Evolutionary conservation across 495 filamentous ascomycete genomes (phyloP).

Genomic region (Aspergillus hancockii): DNA sequence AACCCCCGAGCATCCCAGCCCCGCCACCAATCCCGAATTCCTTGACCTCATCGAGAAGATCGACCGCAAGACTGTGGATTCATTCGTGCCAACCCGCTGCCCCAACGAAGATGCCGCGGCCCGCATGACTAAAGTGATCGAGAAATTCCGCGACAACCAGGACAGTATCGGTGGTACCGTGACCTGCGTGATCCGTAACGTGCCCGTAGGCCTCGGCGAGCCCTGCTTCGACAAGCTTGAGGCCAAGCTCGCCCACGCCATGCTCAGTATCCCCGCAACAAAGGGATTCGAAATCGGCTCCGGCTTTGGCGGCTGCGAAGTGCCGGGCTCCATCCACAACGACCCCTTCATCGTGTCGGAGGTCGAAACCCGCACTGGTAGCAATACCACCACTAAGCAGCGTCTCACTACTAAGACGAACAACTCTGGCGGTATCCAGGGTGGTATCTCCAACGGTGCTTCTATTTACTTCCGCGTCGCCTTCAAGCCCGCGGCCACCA

Average conservation of each 20-base stretch:
- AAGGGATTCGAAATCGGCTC: constrained; percentile 98
- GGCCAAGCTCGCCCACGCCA: constrained; percentile 89
- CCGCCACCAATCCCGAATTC: constrained; percentile 82
- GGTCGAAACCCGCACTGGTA: constrained; percentile 34
- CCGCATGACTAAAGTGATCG: constrained; percentile 80
- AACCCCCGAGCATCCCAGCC: constrained; percentile 68
- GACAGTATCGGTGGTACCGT: constrained; percentile 97
- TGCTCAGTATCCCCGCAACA: constrained; percentile 95
- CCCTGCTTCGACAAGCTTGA: constrained; percentile 97
- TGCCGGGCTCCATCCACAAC: constrained; percentile 91
- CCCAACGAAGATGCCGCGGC: constrained; percentile 64
- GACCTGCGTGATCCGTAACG: constrained; percentile 92
- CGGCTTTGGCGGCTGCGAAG: constrained; percentile 83
- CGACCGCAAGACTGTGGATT: constrained; percentile 77
- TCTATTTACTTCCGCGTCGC: constrained; percentile 93
- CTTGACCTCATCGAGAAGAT: constrained; percentile 73
- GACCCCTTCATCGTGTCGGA: constrained; percentile 76
- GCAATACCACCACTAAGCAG: constrained; percentile 41
- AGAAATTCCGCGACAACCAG: constrained; percentile 70
- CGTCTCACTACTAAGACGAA: constrained; percentile 88
- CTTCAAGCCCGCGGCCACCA: constrained; percentile 96
- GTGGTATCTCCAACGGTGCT: constrained; percentile 93
- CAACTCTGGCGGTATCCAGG: constrained; percentile 95
- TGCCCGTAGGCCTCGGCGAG: constrained; percentile 86
- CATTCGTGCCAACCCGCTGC: constrained; percentile 82